Percentiles rank a stretch among this genome's conserved stretches.
Conservation (phyloP, 208 protist genomes). For the Spongospora subterranea region DNA sequence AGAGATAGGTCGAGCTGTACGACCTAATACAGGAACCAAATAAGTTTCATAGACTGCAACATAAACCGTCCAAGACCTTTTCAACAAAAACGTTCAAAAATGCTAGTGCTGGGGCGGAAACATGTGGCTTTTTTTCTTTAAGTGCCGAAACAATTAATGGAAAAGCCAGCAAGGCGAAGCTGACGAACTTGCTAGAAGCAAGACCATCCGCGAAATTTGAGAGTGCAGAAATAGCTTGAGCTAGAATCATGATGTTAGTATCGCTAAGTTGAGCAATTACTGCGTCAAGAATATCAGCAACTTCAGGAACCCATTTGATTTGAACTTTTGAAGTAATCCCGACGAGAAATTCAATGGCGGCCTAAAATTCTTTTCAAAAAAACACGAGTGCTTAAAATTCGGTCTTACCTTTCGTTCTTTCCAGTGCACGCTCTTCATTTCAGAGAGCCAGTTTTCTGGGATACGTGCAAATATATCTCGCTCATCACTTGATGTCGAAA, state of each 20-base stretch:
- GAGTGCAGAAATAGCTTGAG: neutral
- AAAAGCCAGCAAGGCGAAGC: neutral
- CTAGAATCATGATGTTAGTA: neutral
- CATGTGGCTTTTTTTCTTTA: neutral
- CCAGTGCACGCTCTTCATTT: neutral
- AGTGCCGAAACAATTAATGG: neutral
- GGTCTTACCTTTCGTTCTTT: conserved; percentile 29
- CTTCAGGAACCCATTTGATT: neutral
- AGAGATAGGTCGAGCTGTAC: neutral
- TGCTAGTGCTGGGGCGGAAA: neutral
- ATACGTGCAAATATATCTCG: too few relatives aligned
- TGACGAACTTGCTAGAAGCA: neutral
- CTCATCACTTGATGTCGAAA: conserved; percentile 14
- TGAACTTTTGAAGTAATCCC: neutral
- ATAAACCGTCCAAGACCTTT: neutral
- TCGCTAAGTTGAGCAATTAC: neutral
- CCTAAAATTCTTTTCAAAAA: neutral
- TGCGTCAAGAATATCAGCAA: neutral
- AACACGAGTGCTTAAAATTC: neutral
- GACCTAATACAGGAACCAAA: neutral
- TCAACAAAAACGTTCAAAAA: neutral
- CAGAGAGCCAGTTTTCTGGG: neutral
- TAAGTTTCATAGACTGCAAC: neutral
- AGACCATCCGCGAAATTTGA: neutral
- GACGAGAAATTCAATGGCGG: neutral